A percentile compares a stretch with the other conserved stretches of the same genome.
Conservation (phyloP, 2,329 filamentous ascomycete genomes). For the Lachnellula willkommii region DNA sequence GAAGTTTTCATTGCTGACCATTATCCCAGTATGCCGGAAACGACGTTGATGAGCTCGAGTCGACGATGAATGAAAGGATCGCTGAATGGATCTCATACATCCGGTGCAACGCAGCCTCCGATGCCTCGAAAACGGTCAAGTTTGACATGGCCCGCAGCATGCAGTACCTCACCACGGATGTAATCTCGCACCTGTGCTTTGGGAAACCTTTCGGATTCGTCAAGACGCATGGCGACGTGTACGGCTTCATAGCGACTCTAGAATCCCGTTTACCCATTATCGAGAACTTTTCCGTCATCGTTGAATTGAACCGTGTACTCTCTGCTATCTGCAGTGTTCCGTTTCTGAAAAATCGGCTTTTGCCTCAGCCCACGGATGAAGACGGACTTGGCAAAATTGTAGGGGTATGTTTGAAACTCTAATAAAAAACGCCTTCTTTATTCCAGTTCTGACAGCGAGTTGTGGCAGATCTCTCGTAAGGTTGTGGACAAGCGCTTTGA, state of each 20-base stretch:
- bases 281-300: slow-evolving; percentile 40
- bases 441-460: neutral
- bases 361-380: slow-evolving; percentile 37
- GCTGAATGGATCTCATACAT: slow-evolving; percentile 43
- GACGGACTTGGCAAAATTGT: slow-evolving; percentile 38
- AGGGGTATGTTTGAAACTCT: slow-evolving; percentile 33
- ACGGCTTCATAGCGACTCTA: slow-evolving; percentile 43
- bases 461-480: neutral
- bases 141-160: slow-evolving; percentile 40
- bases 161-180: slow-evolving; percentile 51
- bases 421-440: neutral
- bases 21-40: slow-evolving; percentile 51
- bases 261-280: slow-evolving; percentile 40
- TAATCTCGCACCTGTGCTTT: slow-evolving; percentile 49
- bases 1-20: neutral
- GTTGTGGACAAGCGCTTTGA: slow-evolving; percentile 42
- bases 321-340: neutral
- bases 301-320: slow-evolving; percentile 38
- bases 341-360: slow-evolving; percentile 34
- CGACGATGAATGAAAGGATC: slow-evolving; percentile 44
- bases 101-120: slow-evolving; percentile 43
- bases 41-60: slow-evolving; percentile 46
- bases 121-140: slow-evolving; percentile 37
- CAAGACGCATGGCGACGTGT: slow-evolving; percentile 42
- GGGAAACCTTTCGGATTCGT: slow-evolving; percentile 47